These are phyloP conservation scores for Scedosporium minutisporum DNA, from an alignment of 2,329 filamentous ascomycete species.

Conservation along the genomic window DNA sequence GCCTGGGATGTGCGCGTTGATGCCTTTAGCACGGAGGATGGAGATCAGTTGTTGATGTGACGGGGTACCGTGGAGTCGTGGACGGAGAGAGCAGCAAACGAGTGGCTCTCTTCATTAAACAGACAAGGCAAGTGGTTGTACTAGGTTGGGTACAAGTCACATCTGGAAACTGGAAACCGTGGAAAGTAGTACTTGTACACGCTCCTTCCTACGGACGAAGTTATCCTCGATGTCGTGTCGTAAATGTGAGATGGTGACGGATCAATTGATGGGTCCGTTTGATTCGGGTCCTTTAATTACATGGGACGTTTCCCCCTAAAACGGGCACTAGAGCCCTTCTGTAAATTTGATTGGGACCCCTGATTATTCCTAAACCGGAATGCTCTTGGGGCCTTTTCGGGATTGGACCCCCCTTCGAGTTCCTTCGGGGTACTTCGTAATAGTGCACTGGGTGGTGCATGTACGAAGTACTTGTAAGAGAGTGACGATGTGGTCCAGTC, in stretches of 20 bases:
- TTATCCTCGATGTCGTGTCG: background rate
- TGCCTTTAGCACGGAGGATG: background rate
- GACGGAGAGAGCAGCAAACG: background rate
- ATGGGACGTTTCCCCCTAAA: constrained; percentile 4
- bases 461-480: background rate
- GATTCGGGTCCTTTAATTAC: constrained; percentile 5
- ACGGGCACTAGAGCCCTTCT: constrained; percentile 2
- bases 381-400: background rate
- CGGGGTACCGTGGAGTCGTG: background rate
- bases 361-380: background rate
- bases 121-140: background rate
- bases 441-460: too few species aligned
- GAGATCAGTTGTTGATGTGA: background rate
- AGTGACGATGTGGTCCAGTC: background rate
- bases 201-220: background rate
- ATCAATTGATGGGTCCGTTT: constrained; percentile 2
- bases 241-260: constrained; percentile 1
- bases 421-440: too few species aligned
- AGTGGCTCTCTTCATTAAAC: background rate
- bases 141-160: background rate
- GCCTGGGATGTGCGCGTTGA: background rate
- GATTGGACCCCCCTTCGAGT: too few species aligned
- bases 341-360: background rate
- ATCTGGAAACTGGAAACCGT: background rate
- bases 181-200: background rate